A percentile compares a stretch with the other conserved stretches of the same genome.
These are phyloP conservation scores for Basipetospora chlamydospora DNA, from an alignment of 2,329 filamentous ascomycete species.

Conservation along the genomic window DNA sequence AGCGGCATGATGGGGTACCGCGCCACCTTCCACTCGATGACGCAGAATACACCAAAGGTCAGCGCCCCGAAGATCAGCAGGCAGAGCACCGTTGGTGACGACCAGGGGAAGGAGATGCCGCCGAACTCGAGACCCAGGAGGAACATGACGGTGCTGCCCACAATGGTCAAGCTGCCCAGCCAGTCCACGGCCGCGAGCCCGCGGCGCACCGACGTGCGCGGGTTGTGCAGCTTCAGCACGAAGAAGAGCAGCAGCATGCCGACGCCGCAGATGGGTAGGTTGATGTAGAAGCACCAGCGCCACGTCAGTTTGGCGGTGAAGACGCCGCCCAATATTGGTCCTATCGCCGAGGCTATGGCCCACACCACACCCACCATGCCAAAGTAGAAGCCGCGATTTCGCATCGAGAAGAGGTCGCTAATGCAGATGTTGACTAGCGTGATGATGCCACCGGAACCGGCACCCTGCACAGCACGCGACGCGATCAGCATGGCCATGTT, in stretches of 20 bases:
- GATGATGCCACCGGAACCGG: constrained; percentile 42
- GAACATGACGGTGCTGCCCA: constrained; percentile 72
- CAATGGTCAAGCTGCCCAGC: constrained; percentile 41
- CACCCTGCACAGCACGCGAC: constrained; percentile 40
- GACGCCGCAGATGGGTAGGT: constrained; percentile 34
- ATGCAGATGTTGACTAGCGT: constrained; percentile 46
- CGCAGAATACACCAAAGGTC: constrained; percentile 48
- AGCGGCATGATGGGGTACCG: constrained; percentile 67
- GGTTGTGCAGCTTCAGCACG: constrained; percentile 54
- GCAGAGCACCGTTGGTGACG: constrained; percentile 59
- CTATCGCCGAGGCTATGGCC: constrained; percentile 51
- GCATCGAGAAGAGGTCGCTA: constrained; percentile 38
- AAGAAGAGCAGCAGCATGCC: constrained; percentile 38
- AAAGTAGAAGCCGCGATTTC: constrained; percentile 36
- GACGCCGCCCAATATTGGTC: constrained; percentile 53
- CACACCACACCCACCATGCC: constrained; percentile 40
- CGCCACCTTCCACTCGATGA: constrained; percentile 61
- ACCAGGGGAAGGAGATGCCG: constrained; percentile 60
- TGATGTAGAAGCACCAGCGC: constrained; percentile 59
- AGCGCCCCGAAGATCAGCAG: constrained; percentile 60
- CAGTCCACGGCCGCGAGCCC: constrained; percentile 51
- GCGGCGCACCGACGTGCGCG: constrained; percentile 44
- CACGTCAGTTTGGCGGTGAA: constrained; percentile 51
- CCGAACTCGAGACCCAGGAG: constrained; percentile 78
- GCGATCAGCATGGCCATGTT: constrained; percentile 39